Evolutionary conservation across 179 eudicot species (phyloP).

Genomic region (Gypsophila paniculata): DNA sequence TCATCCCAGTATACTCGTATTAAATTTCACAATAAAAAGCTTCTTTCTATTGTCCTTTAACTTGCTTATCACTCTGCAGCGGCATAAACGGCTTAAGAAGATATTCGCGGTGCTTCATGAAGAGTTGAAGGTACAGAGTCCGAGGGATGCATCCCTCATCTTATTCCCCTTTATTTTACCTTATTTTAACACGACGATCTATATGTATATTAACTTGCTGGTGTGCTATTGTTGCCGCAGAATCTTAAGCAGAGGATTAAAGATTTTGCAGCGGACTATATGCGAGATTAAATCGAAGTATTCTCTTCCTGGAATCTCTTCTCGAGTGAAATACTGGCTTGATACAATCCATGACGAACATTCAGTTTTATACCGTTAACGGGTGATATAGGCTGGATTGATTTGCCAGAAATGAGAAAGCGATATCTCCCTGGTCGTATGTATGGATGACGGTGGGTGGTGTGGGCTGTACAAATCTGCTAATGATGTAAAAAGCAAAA

Average conservation of each 20-base stretch:
- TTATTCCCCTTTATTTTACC: background rate
- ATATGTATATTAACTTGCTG: background rate
- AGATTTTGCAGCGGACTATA: slow-evolving; percentile 29
- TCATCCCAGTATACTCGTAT: background rate
- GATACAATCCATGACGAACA: background rate
- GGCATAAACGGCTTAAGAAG: slow-evolving; percentile 73
- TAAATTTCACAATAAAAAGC: background rate
- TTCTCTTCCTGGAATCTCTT: slow-evolving; percentile 1
- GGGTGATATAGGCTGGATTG: background rate
- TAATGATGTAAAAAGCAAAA: background rate
- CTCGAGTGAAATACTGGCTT: background rate
- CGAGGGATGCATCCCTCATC: background rate
- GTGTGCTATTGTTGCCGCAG: slow-evolving; percentile 27
- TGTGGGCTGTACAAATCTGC: slow-evolving; percentile 8
- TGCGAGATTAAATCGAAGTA: slow-evolving; percentile 20
- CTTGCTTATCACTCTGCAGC: slow-evolving; percentile 45
- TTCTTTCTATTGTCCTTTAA: slow-evolving; percentile 7
- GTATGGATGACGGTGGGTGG: background rate
- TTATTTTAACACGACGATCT: background rate
- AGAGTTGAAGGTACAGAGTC: slow-evolving; percentile 61
- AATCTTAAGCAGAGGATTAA: slow-evolving; percentile 40
- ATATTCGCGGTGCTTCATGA: slow-evolving; percentile 87
- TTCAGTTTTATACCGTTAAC: background rate
- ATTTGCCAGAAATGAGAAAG: background rate
- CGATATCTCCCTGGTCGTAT: background rate